Percentiles rank a stretch among this genome's conserved stretches.
Evolutionary conservation across 2,329 filamentous ascomycete species (phyloP).

Genomic region (Trichoderma sp.): DNA sequence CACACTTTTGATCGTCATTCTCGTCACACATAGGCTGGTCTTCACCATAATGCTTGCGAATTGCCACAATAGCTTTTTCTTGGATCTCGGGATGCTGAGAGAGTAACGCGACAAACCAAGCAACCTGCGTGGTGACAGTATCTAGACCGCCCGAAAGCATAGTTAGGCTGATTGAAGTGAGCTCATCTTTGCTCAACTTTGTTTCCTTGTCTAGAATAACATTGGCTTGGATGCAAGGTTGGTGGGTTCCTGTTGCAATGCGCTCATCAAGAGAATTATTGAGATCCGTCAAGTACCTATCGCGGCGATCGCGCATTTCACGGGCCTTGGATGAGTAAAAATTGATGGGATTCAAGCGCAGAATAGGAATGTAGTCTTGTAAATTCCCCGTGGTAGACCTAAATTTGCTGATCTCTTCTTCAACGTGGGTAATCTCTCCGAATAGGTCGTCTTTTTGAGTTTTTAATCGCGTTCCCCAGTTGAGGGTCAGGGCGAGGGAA

Average conservation of each 20-base stretch:
- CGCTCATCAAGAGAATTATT: neutral
- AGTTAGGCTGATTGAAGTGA: slow-evolving; percentile 64
- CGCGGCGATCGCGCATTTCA: neutral
- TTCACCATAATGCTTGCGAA: neutral
- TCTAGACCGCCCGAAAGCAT: slow-evolving; percentile 68
- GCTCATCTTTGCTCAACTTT: slow-evolving; percentile 59
- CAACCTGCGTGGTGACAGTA: slow-evolving; percentile 63
- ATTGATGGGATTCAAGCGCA: neutral
- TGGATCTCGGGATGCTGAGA: neutral
- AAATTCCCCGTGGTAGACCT: neutral
- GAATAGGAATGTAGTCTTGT: neutral
- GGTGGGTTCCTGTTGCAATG: neutral
- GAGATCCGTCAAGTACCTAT: neutral
- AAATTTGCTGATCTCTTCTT: slow-evolving; percentile 53
- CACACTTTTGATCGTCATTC: slow-evolving; percentile 62
- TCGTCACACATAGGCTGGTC: slow-evolving; percentile 26
- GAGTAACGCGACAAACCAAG: slow-evolving; percentile 61
- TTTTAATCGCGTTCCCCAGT: slow-evolving; percentile 63
- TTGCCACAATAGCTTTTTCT: neutral
- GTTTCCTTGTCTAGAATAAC: slow-evolving; percentile 56
- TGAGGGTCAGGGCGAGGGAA: slow-evolving; percentile 62
- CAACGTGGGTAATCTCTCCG: slow-evolving; percentile 61
- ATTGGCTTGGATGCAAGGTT: neutral
- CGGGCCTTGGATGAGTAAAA: neutral
- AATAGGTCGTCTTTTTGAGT: slow-evolving; percentile 59